Evolutionary conservation across 2,329 filamentous ascomycete genomes (phyloP), one percentile per base, ranked within the genome.

Genomic region (Tetracladium maxilliforme): DNA sequence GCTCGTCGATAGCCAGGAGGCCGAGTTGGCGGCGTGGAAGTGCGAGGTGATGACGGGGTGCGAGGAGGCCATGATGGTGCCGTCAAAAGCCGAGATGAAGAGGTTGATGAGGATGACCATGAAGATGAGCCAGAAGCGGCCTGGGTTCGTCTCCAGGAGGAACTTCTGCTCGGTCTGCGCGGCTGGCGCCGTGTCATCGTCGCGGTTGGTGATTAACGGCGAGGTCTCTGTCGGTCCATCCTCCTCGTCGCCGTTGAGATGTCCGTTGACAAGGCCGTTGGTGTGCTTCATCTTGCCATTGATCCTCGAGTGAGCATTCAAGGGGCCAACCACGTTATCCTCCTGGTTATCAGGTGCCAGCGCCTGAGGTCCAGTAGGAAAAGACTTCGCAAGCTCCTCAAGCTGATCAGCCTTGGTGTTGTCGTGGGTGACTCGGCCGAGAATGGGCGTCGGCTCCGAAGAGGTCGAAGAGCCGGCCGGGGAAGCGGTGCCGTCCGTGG

Each of bases 11-110:
- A 87, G 58, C 81, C 81, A 90, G 3, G 79, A 83, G 4, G 81
- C 81, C 23, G 70, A 70, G 45, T 87, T 83, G 16, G 78, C 79
- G 24, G 76, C 67, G 32, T 72, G 56, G 47, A 87, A 87, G 45
- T 86, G 71, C 1, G 77, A 83, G 1, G 79, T 84, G 32, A 87
- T 83, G 29, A 81, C 76, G 1, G 80, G 79, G 45, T 90, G 80
- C 21, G 66, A 75, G 3, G 77, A 82, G 5, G 78, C 78, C 78
- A 87, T 84, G 35, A 87, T 65, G 4, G 79, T 87, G 8, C 68
- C 64, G 52, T 87, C 81, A 41, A 87, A 86, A 43, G 60, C 70
- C 17, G 56, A 52, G 10, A 72, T 54, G 33, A 74, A 65, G 39
- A 67, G 66, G 5, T 58, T 57, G n/a, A 61, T 42, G 32, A 76